Evolutionary conservation across 345 rosid species (phyloP).

Genomic region (Dimocarpus longan): DNA sequence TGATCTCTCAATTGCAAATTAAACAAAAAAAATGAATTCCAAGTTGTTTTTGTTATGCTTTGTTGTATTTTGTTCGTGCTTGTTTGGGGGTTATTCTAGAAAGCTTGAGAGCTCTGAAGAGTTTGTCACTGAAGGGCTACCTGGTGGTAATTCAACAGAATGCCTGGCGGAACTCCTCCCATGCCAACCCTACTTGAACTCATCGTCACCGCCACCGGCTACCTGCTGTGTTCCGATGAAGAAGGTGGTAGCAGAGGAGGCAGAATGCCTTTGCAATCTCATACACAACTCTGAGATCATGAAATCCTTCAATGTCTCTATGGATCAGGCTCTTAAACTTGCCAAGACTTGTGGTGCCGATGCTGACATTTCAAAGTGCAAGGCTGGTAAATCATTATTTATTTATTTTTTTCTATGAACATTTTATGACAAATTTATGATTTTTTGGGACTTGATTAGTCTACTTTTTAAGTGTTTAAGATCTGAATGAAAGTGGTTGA

Average conservation of each 20-base stretch:
- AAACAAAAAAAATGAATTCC: conserved; percentile 7
- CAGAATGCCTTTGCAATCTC: conserved; percentile 49
- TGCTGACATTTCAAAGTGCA: conserved; percentile 43
- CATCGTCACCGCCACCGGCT: conserved; percentile 34
- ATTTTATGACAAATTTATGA: background rate
- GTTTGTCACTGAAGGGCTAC: too few species aligned
- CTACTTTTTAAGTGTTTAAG: background rate
- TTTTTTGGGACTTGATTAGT: background rate
- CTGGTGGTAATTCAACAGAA: background rate
- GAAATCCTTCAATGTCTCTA: conserved; percentile 41
- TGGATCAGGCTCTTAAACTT: conserved; percentile 46
- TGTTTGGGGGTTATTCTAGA: background rate
- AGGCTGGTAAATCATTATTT: conserved; percentile 20
- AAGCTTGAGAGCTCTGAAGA: background rate
- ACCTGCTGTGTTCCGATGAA: conserved; percentile 57
- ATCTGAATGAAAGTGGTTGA: background rate
- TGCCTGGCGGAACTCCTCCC: conserved; percentile 51
- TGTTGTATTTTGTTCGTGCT: conserved; percentile 11
- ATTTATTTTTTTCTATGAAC: background rate
- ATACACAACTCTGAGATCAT: conserved; percentile 30
- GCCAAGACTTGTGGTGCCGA: conserved; percentile 55
- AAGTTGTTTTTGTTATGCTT: background rate
- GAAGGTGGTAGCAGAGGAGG: conserved; percentile 31
- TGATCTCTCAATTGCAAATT: background rate
- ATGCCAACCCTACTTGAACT: conserved; percentile 41